phyloP scores from a whole-genome alignment of 768 basidiomycete genomes.

The Tricholoma furcatifolium region DNA sequence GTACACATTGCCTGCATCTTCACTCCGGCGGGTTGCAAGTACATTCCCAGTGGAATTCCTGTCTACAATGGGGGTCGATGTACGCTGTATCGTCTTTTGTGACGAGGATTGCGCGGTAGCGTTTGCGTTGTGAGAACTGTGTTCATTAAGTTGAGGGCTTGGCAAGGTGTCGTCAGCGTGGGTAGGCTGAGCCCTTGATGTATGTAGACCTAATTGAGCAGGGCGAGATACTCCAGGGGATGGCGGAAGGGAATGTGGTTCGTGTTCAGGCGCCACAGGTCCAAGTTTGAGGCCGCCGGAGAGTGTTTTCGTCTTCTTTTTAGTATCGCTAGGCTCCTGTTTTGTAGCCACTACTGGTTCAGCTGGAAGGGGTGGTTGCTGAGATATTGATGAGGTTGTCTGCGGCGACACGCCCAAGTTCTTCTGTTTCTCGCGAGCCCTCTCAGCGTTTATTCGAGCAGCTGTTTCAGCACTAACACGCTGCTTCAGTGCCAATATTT shows the following conservation, averaged over 20 bases:
- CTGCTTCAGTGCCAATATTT: conserved; percentile 28
- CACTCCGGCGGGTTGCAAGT: conserved; percentile 21
- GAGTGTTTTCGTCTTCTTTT: conserved; percentile 14
- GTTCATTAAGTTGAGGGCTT: not conserved
- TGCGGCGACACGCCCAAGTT: conserved; percentile 3
- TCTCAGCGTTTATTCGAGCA: conserved; percentile 24
- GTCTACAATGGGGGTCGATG: not conserved
- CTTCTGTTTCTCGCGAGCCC: conserved; percentile 21
- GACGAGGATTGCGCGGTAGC: not conserved
- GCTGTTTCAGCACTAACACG: conserved; percentile 27
- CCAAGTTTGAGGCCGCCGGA: conserved; percentile 17
- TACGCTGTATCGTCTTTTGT: not conserved
- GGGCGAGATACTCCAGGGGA: not conserved
- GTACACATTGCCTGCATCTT: conserved; percentile 26
- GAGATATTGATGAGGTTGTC: conserved; percentile 7
- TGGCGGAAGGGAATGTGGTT: not conserved
- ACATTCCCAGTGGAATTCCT: conserved; percentile 5
- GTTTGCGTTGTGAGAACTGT: not conserved
- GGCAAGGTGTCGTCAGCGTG: not conserved
- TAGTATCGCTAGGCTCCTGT: conserved; percentile 11
- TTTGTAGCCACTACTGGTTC: conserved; percentile 1
- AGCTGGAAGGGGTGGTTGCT: conserved; percentile 8
- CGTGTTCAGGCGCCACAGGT: not conserved
- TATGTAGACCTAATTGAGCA: not conserved
- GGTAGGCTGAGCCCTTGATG: not conserved